Evolutionary conservation across 352 stramenopile genomes (phyloP).

Genomic region (Sclerospora graminicola): DNA sequence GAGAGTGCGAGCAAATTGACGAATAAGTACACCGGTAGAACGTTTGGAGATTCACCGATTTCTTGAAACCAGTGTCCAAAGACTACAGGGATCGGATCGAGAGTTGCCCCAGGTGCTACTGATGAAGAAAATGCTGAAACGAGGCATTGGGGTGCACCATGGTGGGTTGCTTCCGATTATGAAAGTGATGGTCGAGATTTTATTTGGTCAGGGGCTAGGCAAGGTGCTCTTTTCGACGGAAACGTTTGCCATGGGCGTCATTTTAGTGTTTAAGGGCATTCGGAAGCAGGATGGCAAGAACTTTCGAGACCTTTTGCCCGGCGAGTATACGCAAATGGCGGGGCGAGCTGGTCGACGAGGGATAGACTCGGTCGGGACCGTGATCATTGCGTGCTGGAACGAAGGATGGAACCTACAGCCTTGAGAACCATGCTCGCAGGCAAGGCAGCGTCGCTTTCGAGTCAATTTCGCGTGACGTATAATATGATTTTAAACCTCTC

Average conservation of each 20-base stretch:
- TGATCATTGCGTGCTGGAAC: constrained; percentile 96
- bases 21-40: constrained; percentile 65
- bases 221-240: constrained; percentile 99
- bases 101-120: constrained; percentile 95
- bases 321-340: constrained; percentile 95
- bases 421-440: constrained; percentile 94
- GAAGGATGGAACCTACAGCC: constrained; percentile 93
- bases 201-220: constrained; percentile 94
- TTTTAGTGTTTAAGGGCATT: constrained; percentile 97
- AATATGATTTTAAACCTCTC: constrained; percentile 97
- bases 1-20: constrained; percentile 63
- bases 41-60: constrained; percentile 81
- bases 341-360: constrained; percentile 94
- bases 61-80: constrained; percentile 61
- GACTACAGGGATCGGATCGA: constrained; percentile 90
- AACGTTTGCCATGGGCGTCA: constrained; percentile 99
- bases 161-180: constrained; percentile 95
- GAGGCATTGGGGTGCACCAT: constrained; percentile 96
- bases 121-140: constrained; percentile 94
- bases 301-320: constrained; percentile 83
- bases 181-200: constrained; percentile 99
- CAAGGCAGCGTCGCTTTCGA: constrained; percentile 90
- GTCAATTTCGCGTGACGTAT: constrained; percentile 97
- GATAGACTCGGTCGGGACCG: constrained; percentile 93
- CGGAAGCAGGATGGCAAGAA: constrained; percentile 95